Evolutionary conservation across 257 asterid species (phyloP).

Genomic region (Nicotiana undulata): DNA sequence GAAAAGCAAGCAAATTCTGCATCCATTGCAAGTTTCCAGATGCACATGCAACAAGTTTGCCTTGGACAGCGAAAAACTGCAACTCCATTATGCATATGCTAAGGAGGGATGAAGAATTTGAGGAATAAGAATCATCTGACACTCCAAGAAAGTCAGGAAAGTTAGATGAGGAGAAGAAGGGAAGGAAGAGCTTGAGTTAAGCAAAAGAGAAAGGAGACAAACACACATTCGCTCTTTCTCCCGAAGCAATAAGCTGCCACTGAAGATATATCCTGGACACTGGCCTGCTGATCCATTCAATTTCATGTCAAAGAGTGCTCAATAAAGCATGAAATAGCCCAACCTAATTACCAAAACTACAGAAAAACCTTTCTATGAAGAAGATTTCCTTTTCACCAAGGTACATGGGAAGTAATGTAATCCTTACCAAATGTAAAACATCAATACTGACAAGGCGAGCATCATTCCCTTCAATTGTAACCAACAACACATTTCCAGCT

Average conservation of each 20-base stretch:
- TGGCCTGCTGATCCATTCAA: slow-evolving; percentile 98
- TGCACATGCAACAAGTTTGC: slow-evolving; percentile 2
- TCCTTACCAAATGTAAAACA: slow-evolving; percentile 94
- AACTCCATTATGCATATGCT: slow-evolving; percentile 7
- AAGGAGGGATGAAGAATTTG: neutral
- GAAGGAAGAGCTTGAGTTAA: slow-evolving; percentile 83
- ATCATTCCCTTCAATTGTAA: slow-evolving; percentile 94
- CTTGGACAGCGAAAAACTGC: neutral
- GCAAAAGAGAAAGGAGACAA: slow-evolving; percentile 98
- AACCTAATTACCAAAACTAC: slow-evolving; percentile 24
- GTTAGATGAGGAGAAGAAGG: slow-evolving; percentile 44
- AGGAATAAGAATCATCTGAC: slow-evolving; percentile 10
- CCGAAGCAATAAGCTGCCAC: slow-evolving; percentile 98
- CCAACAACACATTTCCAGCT: slow-evolving; percentile 97
- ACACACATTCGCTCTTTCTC: slow-evolving; percentile 98
- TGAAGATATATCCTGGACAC: slow-evolving; percentile 90
- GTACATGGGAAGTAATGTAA: neutral
- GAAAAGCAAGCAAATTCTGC: neutral
- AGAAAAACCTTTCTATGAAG: neutral
- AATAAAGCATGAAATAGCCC: slow-evolving; percentile 47
- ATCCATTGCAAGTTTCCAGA: neutral
- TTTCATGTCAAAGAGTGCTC: slow-evolving; percentile 78
- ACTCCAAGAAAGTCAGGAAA: slow-evolving; percentile 38
- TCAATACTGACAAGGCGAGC: slow-evolving; percentile 99
- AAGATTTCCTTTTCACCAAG: neutral